Conservation (phyloP, 768 basidiomycete species). For the Podaxis rugospora region DNA sequence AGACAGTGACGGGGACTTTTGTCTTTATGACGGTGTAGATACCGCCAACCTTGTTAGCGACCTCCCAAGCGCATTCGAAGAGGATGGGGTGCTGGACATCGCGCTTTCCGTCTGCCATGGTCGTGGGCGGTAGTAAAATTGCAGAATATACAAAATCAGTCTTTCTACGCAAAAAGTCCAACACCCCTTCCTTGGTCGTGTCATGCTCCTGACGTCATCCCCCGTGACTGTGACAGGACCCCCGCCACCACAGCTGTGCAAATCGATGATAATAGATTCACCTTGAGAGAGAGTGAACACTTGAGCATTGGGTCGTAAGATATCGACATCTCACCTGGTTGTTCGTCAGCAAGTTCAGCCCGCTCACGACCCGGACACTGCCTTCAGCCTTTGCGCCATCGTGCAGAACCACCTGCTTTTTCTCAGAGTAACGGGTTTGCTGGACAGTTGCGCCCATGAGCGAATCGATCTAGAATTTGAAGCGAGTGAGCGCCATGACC, state of each 20-base stretch:
- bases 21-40: constrained; percentile 99
- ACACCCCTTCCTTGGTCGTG: constrained; percentile 11
- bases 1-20: constrained; percentile 96
- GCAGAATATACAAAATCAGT: constrained; percentile 12
- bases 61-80: constrained; percentile 98
- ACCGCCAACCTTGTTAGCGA: constrained; percentile 97
- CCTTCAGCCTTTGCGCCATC: constrained; percentile 34
- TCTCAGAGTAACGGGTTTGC: constrained; percentile 64
- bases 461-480: constrained; percentile 65
- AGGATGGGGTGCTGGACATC: constrained; percentile 78
- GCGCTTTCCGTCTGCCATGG: constrained; percentile 45
- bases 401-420: constrained; percentile 59
- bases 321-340: constrained; percentile 53
- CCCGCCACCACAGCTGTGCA: constrained; percentile 27
- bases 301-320: background rate
- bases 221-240: constrained; percentile 12
- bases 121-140: constrained; percentile 15
- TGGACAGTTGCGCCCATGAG: constrained; percentile 87
- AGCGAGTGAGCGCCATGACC: background rate
- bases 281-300: constrained; percentile 17
- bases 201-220: constrained; percentile 22
- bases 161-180: constrained; percentile 19
- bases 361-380: constrained; percentile 49
- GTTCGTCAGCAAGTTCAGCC: constrained; percentile 72
- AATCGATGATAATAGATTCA: constrained; percentile 38